Conservation (phyloP, 2,329 filamentous ascomycete species). For the Periconia macrospinosa region DNA sequence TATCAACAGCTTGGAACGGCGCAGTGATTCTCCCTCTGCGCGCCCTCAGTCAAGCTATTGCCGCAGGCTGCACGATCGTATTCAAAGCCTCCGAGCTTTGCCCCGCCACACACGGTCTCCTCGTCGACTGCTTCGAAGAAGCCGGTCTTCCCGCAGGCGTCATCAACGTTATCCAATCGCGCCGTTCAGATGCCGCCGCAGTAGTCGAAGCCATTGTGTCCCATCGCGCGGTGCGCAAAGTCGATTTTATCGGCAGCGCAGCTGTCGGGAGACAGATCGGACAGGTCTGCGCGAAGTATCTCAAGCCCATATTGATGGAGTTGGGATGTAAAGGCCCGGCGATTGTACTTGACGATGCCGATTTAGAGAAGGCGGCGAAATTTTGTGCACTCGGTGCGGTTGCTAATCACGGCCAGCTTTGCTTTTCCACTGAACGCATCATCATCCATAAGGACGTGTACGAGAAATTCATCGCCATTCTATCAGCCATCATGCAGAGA, state of each 20-base stretch:
- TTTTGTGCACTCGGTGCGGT: constrained; percentile 23
- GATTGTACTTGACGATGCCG: constrained; percentile 77
- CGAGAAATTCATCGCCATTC: constrained; percentile 52
- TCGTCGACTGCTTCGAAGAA: constrained; percentile 40
- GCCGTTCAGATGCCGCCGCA: constrained; percentile 60
- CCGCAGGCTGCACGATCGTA: constrained; percentile 51
- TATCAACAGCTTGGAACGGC: constrained; percentile 53
- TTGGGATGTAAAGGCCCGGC: constrained; percentile 79
- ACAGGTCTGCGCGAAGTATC: constrained; percentile 65
- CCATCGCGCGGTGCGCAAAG: constrained; percentile 63
- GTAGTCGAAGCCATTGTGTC: constrained; percentile 72
- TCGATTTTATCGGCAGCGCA: constrained; percentile 79
- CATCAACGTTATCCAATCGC: constrained; percentile 68
- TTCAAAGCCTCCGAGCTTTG: constrained; percentile 34
- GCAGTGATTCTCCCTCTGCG: constrained; percentile 45
- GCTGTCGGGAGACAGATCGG: constrained; percentile 70
- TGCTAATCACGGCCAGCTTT: constrained; percentile 66
- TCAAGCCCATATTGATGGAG: constrained; percentile 80
- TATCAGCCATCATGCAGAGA: constrained; percentile 47
- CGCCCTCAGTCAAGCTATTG: constrained; percentile 56
- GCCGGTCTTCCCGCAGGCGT: constrained; percentile 74
- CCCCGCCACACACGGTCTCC: constrained; percentile 20
- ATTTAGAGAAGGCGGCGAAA: constrained; percentile 42
- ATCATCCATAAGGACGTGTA: constrained; percentile 58
- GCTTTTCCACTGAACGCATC: constrained; percentile 82